Conservation (phyloP, 1,284 basidiomycete species). For the Marasmius sp. region DNA sequence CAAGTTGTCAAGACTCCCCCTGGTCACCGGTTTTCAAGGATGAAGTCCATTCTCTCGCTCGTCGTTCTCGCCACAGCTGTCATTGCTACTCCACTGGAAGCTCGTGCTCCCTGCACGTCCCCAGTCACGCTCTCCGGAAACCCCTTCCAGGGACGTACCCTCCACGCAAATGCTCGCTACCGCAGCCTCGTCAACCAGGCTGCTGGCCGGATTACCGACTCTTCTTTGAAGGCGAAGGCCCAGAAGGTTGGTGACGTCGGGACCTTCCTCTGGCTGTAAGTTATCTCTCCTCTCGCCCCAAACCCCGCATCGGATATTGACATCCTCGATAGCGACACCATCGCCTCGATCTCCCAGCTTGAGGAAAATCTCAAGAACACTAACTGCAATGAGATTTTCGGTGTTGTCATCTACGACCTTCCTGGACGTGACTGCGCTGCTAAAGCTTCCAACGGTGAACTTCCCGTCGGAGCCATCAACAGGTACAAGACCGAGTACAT, state of each 20-base stretch:
- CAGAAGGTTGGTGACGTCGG: constrained; percentile 37
- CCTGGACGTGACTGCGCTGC: constrained; percentile 46
- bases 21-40: background rate
- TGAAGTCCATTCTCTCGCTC: background rate
- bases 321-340: constrained; percentile 3
- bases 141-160: background rate
- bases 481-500: constrained; percentile 42
- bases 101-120: background rate
- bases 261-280: constrained; percentile 42
- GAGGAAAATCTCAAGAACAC: constrained; percentile 3
- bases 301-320: constrained; percentile 4
- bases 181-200: constrained; percentile 17
- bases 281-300: constrained; percentile 31
- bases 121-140: background rate
- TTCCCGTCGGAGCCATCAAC: constrained; percentile 35
- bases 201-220: constrained; percentile 31
- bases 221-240: constrained; percentile 32
- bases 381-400: constrained; percentile 2
- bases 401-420: constrained; percentile 39
- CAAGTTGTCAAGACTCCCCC: background rate
- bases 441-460: constrained; percentile 44
- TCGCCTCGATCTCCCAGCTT: constrained; percentile 5
- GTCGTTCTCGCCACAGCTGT: background rate
- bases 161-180: background rate
- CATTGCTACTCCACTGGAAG: background rate